Percentiles rank a stretch among this genome's conserved stretches.
These are phyloP conservation scores for Aspergillus sclerotialis DNA, from an alignment of 2,329 filamentous ascomycete species.

Conservation along the genomic window DNA sequence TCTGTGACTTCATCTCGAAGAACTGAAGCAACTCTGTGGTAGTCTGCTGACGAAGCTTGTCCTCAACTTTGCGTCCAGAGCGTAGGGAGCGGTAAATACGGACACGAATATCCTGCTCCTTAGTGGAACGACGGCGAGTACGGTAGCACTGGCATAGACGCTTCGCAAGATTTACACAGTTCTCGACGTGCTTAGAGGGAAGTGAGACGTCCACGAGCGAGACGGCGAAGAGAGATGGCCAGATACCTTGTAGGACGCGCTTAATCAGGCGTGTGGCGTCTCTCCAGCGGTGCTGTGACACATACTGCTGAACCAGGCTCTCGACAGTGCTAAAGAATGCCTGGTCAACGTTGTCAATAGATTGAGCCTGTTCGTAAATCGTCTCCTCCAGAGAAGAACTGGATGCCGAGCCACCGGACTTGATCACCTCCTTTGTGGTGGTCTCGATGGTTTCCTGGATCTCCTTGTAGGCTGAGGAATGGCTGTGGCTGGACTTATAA, in stretches of 20 bases:
- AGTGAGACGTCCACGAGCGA: constrained; percentile 40
- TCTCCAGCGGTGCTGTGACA: constrained; percentile 41
- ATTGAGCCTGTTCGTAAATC: constrained; percentile 34
- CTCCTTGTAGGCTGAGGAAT: constrained; percentile 32
- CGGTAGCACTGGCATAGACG: constrained; percentile 41
- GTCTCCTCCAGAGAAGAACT: constrained; percentile 39
- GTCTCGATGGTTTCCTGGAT: constrained; percentile 39
- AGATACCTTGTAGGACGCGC: constrained; percentile 38
- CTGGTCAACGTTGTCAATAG: constrained; percentile 23
- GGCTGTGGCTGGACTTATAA: constrained; percentile 13
- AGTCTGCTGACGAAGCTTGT: constrained; percentile 22
- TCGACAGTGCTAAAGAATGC: constrained; percentile 36
- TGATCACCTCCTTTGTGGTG: constrained; percentile 38
- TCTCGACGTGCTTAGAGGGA: constrained; percentile 37
- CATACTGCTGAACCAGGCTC: constrained; percentile 36
- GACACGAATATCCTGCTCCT: constrained; percentile 30
- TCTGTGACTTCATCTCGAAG: constrained; percentile 23
- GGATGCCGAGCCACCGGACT: constrained; percentile 30
- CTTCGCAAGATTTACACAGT: constrained; percentile 42
- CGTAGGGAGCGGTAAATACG: constrained; percentile 30
- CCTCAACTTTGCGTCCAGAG: constrained; percentile 19
- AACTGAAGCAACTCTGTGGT: constrained; percentile 24
- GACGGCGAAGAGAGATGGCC: constrained; percentile 41
- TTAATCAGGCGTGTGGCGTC: constrained; percentile 43
- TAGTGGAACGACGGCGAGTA: constrained; percentile 25